A percentile compares a stretch with the other conserved stretches of the same genome.
phyloP scores from a whole-genome alignment of 345 rosid species.

The Pistacia vera region DNA sequence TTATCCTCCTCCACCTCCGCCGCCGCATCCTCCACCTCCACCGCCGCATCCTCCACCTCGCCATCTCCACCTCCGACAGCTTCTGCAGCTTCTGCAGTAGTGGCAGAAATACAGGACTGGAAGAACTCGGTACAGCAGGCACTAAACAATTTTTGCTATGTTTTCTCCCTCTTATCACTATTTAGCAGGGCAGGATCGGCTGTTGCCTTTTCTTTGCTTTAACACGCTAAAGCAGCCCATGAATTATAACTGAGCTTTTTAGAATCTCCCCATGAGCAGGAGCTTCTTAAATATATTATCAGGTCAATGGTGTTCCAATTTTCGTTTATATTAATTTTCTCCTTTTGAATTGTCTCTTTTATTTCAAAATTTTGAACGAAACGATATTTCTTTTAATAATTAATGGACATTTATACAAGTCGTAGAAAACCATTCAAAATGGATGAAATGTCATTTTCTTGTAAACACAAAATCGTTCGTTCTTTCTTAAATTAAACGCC shows the following conservation, averaged over 20 bases:
- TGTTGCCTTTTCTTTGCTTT: not conserved
- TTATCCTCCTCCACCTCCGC: not conserved
- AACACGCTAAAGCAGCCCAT: constrained; percentile 1
- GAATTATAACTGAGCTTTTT: not conserved
- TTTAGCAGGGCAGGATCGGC: not conserved
- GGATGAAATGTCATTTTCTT: too few relatives aligned
- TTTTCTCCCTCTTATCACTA: not conserved
- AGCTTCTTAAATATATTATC: not conserved
- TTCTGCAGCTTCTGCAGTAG: not conserved
- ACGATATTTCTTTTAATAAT: not conserved
- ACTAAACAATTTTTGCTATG: not conserved
- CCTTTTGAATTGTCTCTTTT: too few relatives aligned
- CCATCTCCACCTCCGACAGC: not conserved
- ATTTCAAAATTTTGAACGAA: too few relatives aligned
- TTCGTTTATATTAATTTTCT: too few relatives aligned
- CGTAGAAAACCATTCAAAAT: not conserved
- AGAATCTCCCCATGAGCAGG: not conserved
- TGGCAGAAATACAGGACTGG: too few relatives aligned
- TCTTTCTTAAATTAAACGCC: too few relatives aligned
- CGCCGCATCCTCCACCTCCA: not conserved
- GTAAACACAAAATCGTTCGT: too few relatives aligned
- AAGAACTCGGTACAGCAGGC: not conserved
- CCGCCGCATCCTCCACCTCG: not conserved
- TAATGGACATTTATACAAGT: not conserved
- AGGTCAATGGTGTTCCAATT: too few relatives aligned